phyloP scores from a whole-genome alignment of 352 stramenopile genomes.

The Phytopythium kandeliae region DNA sequence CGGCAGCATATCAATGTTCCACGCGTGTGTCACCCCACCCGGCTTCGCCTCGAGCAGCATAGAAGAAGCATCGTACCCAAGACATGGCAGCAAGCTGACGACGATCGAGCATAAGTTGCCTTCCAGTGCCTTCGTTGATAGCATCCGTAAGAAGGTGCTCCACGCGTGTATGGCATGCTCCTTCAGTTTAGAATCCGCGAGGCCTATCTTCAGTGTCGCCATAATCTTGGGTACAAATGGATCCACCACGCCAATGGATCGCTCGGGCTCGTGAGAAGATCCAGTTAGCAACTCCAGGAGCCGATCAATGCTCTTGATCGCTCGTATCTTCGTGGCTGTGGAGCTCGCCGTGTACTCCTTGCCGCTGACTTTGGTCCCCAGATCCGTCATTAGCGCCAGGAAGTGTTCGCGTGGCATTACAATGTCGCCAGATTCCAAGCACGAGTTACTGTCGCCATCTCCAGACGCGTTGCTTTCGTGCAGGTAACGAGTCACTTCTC shows the following conservation, averaged over 20 bases:
- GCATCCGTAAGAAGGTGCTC: slow-evolving; percentile 73
- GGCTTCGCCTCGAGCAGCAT: slow-evolving; percentile 27
- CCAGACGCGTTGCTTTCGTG: slow-evolving; percentile 17
- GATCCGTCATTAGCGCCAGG: slow-evolving; percentile 75
- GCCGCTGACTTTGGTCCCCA: slow-evolving; percentile 55
- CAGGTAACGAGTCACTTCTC: slow-evolving; percentile 43
- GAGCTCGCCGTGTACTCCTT: slow-evolving; percentile 22
- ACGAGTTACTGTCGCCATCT: slow-evolving; percentile 15
- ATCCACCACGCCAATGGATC: slow-evolving; percentile 51
- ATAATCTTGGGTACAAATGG: slow-evolving; percentile 88
- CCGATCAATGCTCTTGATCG: slow-evolving; percentile 68
- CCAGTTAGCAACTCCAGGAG: slow-evolving; percentile 62
- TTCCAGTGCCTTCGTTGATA: slow-evolving; percentile 75
- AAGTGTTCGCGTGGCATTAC: slow-evolving; percentile 77
- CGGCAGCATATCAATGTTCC: slow-evolving; percentile 40
- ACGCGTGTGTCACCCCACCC: slow-evolving; percentile 1
- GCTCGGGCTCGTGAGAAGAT: slow-evolving; percentile 16
- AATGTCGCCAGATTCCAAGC: slow-evolving; percentile 17
- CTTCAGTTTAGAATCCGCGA: slow-evolving; percentile 50
- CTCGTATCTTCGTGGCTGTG: slow-evolving; percentile 38
- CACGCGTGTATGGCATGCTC: slow-evolving; percentile 63
- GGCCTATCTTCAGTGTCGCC: slow-evolving; percentile 79
- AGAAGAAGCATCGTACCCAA: slow-evolving; percentile 35
- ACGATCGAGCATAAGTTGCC: slow-evolving; percentile 85
- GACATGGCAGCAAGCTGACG: slow-evolving; percentile 78